phyloP scores from a whole-genome alignment of 768 basidiomycete species.

The Imleria badia region DNA sequence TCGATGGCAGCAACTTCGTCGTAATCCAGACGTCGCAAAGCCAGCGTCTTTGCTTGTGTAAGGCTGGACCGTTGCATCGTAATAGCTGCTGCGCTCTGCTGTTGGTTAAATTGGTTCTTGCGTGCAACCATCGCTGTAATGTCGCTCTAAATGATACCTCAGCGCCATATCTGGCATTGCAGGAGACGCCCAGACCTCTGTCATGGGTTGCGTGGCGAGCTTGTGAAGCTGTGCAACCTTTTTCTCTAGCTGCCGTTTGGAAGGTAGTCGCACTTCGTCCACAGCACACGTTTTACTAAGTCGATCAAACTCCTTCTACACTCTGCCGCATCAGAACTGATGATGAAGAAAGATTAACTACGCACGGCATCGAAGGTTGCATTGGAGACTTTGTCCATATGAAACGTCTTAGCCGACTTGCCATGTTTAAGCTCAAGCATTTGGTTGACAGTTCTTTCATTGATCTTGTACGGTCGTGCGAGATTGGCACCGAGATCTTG shows the following conservation, averaged over 20 bases:
- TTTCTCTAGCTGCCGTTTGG: constrained; percentile 61
- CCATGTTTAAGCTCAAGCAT: constrained; percentile 78
- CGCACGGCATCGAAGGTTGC: constrained; percentile 59
- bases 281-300: constrained; percentile 41
- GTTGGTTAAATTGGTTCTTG: constrained; percentile 47
- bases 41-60: constrained; percentile 69
- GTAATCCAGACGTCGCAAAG: constrained; percentile 69
- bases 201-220: constrained; percentile 60
- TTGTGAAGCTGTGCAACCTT: constrained; percentile 64
- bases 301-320: constrained; percentile 73
- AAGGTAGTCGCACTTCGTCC: constrained; percentile 66
- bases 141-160: constrained; percentile 58
- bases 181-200: constrained; percentile 59
- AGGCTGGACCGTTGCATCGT: constrained; percentile 68
- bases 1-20: constrained; percentile 63
- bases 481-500: constrained; percentile 53
- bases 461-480: constrained; percentile 69
- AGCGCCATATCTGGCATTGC: constrained; percentile 4
- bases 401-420: constrained; percentile 54
- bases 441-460: constrained; percentile 63
- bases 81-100: constrained; percentile 31
- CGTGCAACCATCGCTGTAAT: constrained; percentile 75
- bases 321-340: constrained; percentile 8
- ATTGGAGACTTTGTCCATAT: constrained; percentile 90
- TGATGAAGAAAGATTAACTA: constrained; percentile 9